These are phyloP conservation scores for Clonostachys solani DNA, from an alignment of 2,329 filamentous ascomycete genomes.

Conservation along the genomic window DNA sequence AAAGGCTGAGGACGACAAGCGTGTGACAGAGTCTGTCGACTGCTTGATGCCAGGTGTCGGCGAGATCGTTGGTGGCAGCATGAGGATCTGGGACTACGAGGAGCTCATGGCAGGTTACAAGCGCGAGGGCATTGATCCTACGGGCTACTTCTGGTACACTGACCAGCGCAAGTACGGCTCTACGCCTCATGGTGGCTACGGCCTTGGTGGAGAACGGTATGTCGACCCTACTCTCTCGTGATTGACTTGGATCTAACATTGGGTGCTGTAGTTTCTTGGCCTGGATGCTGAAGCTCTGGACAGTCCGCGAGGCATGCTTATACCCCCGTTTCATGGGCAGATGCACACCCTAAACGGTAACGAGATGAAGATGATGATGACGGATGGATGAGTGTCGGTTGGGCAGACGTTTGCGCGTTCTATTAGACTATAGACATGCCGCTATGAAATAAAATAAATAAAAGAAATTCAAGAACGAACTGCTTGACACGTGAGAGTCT, in stretches of 20 bases:
- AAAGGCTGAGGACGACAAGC: conserved; percentile 70
- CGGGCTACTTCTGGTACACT: conserved; percentile 97
- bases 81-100: conserved; percentile 91
- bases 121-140: conserved; percentile 78
- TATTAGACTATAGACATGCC: too few relatives aligned
- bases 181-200: conserved; percentile 89
- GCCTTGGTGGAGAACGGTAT: conserved; percentile 78
- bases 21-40: conserved; percentile 93
- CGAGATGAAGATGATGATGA: too few relatives aligned
- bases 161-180: conserved; percentile 97
- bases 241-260: background rate
- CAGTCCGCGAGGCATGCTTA: conserved; percentile 63
- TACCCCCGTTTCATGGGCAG: conserved; percentile 79
- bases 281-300: conserved; percentile 61
- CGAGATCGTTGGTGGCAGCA: conserved; percentile 93
- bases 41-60: conserved; percentile 85
- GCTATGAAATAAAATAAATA: too few relatives aligned
- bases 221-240: background rate
- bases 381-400: too few relatives aligned
- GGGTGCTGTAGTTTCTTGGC: conserved; percentile 45
- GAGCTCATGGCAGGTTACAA: conserved; percentile 87
- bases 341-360: conserved; percentile 61
- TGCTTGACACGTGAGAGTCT: too few relatives aligned
- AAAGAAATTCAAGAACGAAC: too few relatives aligned
- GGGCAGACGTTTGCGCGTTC: too few relatives aligned